Percentiles rank a stretch among this genome's conserved stretches.
Conservation (phyloP, 176 grass and related monocot genomes). For the Bothriochloa decipiens region DNA sequence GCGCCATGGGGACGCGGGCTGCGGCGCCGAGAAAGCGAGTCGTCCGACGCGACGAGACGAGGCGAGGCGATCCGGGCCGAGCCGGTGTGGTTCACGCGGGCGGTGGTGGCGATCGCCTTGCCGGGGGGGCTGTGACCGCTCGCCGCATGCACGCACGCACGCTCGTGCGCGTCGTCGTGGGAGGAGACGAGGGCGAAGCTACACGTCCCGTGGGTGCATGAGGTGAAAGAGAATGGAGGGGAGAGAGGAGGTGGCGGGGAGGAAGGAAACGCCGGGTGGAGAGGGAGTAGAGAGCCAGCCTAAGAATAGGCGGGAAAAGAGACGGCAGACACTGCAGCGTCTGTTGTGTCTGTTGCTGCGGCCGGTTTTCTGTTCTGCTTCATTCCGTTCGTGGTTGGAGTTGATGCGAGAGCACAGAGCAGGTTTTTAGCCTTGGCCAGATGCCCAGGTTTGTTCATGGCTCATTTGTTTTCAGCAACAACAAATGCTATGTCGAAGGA, state of each 20-base stretch:
- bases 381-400: not conserved
- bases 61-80: no score
- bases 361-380: no score
- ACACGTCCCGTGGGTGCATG: slow-evolving; percentile 40
- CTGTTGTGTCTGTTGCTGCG: slow-evolving; percentile 27
- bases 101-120: not conserved
- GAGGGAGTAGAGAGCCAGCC: slow-evolving; percentile 25
- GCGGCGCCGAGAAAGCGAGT: not conserved
- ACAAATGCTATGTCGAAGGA: not conserved
- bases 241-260: slow-evolving; percentile 52
- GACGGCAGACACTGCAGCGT: not conserved
- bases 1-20: slow-evolving; percentile 44
- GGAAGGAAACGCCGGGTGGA: slow-evolving; percentile 22
- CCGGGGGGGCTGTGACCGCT: slow-evolving; percentile 18
- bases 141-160: slow-evolving; percentile 35
- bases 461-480: not conserved
- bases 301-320: slow-evolving; percentile 65
- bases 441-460: no score
- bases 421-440: not conserved
- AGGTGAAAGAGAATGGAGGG: slow-evolving; percentile 37
- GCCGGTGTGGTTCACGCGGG: slow-evolving; percentile 1
- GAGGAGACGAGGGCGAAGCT: slow-evolving; percentile 27
- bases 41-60: not conserved
- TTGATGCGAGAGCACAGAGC: no score
- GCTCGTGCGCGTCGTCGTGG: slow-evolving; percentile 1